Evolutionary conservation across 208 protist species (phyloP).

Genomic region (Leishmania lainsoni): DNA sequence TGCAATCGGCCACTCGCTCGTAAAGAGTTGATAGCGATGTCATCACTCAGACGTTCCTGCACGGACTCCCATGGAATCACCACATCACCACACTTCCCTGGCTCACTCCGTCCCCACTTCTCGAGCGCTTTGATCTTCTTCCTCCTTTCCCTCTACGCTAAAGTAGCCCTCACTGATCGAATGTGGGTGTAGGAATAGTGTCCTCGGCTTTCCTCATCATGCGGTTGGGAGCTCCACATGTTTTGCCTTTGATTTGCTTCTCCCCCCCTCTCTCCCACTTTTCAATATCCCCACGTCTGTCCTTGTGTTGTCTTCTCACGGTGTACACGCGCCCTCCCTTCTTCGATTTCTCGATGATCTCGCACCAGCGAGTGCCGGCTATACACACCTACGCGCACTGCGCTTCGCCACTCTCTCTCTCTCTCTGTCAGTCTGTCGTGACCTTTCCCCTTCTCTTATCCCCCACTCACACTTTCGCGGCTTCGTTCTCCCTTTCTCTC

Average conservation of each 20-base stretch:
- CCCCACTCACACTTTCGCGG: background rate
- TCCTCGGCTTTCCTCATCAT: background rate
- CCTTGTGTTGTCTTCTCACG: background rate
- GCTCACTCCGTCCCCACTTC: background rate
- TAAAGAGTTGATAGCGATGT: background rate
- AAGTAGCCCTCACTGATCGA: background rate
- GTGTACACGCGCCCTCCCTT: too few relatives aligned
- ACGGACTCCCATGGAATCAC: background rate
- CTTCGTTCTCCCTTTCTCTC: background rate
- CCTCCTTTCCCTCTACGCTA: background rate
- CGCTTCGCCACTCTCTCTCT: background rate
- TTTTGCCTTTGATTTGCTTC: background rate
- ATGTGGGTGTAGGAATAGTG: background rate
- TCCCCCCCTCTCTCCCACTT: background rate
- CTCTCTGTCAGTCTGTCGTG: background rate
- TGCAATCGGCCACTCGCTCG: background rate
- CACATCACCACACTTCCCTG: background rate
- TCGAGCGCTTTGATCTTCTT: background rate
- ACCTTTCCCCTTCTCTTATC: too few relatives aligned
- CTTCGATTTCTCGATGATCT: too few relatives aligned
- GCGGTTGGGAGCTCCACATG: background rate
- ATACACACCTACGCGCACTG: too few relatives aligned
- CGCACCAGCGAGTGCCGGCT: too few relatives aligned
- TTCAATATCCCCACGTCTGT: background rate
- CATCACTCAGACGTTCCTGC: background rate